These are phyloP conservation scores for Cymbopogon citratus DNA, from an alignment of 176 grass and related monocot genomes.

Conservation along the genomic window DNA sequence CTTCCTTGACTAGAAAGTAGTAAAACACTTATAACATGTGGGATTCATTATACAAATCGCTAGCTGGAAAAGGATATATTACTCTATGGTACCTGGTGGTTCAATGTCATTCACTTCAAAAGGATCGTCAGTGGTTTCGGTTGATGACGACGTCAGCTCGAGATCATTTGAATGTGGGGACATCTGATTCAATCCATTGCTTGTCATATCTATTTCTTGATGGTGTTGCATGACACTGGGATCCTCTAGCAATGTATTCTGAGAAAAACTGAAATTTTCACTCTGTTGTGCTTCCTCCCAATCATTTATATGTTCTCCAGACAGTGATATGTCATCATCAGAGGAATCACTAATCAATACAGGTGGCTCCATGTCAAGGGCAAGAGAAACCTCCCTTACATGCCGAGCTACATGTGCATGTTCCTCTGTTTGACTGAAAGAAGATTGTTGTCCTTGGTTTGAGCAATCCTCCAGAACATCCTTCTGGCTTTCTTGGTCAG, in stretches of 20 bases:
- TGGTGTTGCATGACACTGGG: slow-evolving; percentile 18
- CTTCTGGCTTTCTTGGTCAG: slow-evolving; percentile 47
- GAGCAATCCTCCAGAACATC: slow-evolving; percentile 28
- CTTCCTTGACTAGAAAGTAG: slow-evolving; percentile 37
- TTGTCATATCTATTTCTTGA: slow-evolving; percentile 37
- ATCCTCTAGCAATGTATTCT: neutral
- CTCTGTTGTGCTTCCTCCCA: slow-evolving; percentile 20
- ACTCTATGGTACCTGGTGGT: slow-evolving; percentile 13
- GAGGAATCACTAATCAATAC: slow-evolving; percentile 43
- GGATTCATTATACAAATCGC: neutral
- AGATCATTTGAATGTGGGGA: slow-evolving; percentile 36
- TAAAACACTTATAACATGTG: neutral
- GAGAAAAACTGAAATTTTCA: slow-evolving; percentile 10
- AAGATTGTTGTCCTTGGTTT: slow-evolving; percentile 3
- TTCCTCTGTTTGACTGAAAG: neutral
- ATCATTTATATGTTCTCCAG: slow-evolving; percentile 28
- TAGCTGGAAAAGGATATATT: neutral
- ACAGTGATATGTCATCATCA: slow-evolving; percentile 39
- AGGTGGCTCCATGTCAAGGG: slow-evolving; percentile 21
- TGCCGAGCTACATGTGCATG: neutral
- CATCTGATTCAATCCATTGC: slow-evolving; percentile 15
- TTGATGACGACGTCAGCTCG: slow-evolving; percentile 30
- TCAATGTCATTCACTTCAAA: slow-evolving; percentile 22
- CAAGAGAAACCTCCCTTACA: slow-evolving; percentile 15
- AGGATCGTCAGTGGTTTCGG: slow-evolving; percentile 24